Conservation (phyloP, 2,329 filamentous ascomycete species). For the Penicillium polonicum region DNA sequence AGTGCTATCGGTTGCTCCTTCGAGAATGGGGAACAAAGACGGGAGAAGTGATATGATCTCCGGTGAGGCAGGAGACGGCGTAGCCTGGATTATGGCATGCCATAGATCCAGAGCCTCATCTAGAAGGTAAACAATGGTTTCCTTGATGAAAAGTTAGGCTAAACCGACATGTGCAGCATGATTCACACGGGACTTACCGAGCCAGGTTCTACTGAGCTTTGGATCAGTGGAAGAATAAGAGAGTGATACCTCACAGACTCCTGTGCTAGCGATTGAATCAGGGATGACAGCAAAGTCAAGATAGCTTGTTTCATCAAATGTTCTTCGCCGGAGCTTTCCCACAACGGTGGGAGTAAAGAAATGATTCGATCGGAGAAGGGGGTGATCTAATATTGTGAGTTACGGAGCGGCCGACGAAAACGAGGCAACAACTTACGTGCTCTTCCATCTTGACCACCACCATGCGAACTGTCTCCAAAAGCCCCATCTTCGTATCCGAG, state of each 20-base stretch:
- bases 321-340: conserved; percentile 81
- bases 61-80: conserved; percentile 57
- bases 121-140: conserved; percentile 74
- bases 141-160: conserved; percentile 31
- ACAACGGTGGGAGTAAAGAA: conserved; percentile 73
- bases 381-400: conserved; percentile 48
- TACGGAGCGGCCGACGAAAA: background rate
- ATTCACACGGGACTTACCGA: conserved; percentile 53
- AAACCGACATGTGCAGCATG: background rate
- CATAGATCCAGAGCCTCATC: conserved; percentile 92
- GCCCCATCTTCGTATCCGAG: conserved; percentile 84
- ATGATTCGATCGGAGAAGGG: conserved; percentile 78
- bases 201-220: conserved; percentile 72
- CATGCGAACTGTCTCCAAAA: conserved; percentile 81
- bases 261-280: conserved; percentile 81
- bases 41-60: conserved; percentile 64
- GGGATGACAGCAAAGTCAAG: conserved; percentile 75
- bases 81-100: conserved; percentile 70
- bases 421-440: conserved; percentile 47
- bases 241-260: conserved; percentile 75
- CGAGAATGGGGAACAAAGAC: conserved; percentile 64
- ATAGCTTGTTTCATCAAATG: conserved; percentile 94
- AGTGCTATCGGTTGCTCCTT: conserved; percentile 64
- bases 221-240: conserved; percentile 78
- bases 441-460: conserved; percentile 80